A percentile compares a stretch with the other conserved stretches of the same genome.
phyloP scores from a whole-genome alignment of 768 basidiomycete genomes.

The Termitomyces sp. region DNA sequence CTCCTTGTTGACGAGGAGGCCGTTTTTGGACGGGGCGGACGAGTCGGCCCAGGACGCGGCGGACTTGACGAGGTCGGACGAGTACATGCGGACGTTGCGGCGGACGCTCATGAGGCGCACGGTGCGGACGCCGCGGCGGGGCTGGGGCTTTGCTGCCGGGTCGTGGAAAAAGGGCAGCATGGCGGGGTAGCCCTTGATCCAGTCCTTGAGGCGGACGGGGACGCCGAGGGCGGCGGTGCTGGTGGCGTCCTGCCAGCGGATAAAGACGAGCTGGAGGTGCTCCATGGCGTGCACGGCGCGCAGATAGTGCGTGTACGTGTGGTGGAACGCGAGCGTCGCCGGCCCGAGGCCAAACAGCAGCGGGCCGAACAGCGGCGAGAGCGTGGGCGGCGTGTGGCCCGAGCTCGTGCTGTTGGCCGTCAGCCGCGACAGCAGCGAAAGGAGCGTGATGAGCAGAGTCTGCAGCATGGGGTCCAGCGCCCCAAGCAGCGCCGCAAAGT shows the following conservation, averaged over 20 bases:
- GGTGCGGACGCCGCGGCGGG: conserved; percentile 72
- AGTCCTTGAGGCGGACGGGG: conserved; percentile 83
- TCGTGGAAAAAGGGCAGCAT: conserved; percentile 64
- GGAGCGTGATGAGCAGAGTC: conserved; percentile 59
- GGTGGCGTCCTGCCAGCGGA: conserved; percentile 70
- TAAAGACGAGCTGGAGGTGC: conserved; percentile 86
- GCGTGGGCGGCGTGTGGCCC: conserved; percentile 86
- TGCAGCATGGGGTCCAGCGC: conserved; percentile 48
- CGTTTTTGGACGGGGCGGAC: conserved; percentile 26
- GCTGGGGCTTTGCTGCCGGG: conserved; percentile 39
- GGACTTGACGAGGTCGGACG: conserved; percentile 74
- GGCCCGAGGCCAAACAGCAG: conserved; percentile 79
- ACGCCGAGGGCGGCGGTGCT: conserved; percentile 61
- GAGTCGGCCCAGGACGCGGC: conserved; percentile 43
- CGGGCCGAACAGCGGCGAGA: conserved; percentile 87
- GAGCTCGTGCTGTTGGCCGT: conserved; percentile 80
- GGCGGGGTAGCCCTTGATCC: conserved; percentile 85
- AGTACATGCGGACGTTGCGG: conserved; percentile 84
- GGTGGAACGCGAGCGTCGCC: conserved; percentile 41
- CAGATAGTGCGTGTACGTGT: conserved; percentile 60
- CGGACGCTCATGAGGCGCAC: conserved; percentile 74
- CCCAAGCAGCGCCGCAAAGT: conserved; percentile 68
- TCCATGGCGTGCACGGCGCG: conserved; percentile 85
- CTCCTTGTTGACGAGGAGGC: conserved; percentile 59
- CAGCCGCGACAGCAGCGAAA: conserved; percentile 78